Evolutionary conservation across 352 stramenopile genomes (phyloP), one percentile per base, ranked within the genome.

Genomic region (Pythium aquatile): DNA sequence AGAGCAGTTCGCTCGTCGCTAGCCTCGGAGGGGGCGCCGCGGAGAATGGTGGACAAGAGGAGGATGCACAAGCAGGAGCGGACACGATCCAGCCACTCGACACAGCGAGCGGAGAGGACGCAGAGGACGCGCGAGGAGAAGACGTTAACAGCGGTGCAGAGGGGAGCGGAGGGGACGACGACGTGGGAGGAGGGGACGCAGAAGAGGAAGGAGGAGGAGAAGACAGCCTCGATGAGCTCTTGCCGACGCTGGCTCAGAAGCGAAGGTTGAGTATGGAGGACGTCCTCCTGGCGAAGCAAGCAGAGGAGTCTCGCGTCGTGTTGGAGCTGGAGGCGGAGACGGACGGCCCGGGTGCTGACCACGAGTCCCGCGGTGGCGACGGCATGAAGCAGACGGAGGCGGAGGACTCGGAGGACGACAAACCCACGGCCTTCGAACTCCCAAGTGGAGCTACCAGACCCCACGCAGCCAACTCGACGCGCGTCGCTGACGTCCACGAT

Each of bases 371-470:
- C 10, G 11, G n/a, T 0, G 51, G 29, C n/a, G 60, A 66, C 40
- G 60, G 51, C n/a, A 52, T 66, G 26, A 66, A 61, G 40, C 60
- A 61, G 40, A 66, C 60, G 0, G 60, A 60, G 40, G 51, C 40
- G 5, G 60, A 66, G 17, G 28, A 55, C n/a, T 66, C 60, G 10
- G 40, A 40, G 2, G 47, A 26, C 14, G 26, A 39, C 51, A 51
- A 66, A 30, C 51, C 10, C 11, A 58, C 53, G 14, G 30, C 61
- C 40, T 67, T 67, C 16, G 61, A 44, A 8, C 33, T 67, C 24
- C 24, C 52, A 35, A 9, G 61, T 67, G 17, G 53, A 61, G 20
- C 20, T 67, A 2, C 26, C n/a, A n/a, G 37, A 28, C 14, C 32
- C 13, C 24, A 14, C 7, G 1, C 26, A 26, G 1, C 33, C 54